A percentile compares a stretch with the other conserved stretches of the same genome.
Conservation (phyloP, 768 basidiomycete species). For the Hypholoma sublateritium region DNA sequence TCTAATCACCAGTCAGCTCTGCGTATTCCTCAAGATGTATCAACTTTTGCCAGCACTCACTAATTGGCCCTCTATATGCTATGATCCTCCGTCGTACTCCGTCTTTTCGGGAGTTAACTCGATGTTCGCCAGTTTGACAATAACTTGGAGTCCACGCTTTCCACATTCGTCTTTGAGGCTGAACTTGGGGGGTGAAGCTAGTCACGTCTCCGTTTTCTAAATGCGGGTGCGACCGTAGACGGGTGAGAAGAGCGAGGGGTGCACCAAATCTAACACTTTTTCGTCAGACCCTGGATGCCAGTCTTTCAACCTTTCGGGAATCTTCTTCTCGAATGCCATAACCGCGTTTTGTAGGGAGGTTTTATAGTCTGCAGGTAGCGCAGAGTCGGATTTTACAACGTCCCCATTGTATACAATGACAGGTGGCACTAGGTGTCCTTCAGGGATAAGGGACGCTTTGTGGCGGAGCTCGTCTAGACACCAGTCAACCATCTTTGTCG, state of each 20-base stretch:
- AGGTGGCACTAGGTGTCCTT: slow-evolving; percentile 10
- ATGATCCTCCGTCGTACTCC: slow-evolving; percentile 24
- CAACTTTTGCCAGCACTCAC: slow-evolving; percentile 3
- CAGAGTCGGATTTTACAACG: slow-evolving; percentile 32
- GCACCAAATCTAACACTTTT: slow-evolving; percentile 44
- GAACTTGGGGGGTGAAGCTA: slow-evolving; percentile 5
- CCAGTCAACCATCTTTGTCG: slow-evolving; percentile 23
- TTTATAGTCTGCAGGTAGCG: slow-evolving; percentile 25
- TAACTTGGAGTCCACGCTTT: slow-evolving; percentile 19
- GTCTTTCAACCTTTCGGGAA: slow-evolving; percentile 35
- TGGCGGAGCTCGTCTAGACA: slow-evolving; percentile 28
- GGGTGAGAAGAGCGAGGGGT: slow-evolving; percentile 43
- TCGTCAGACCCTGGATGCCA: slow-evolving; percentile 47
- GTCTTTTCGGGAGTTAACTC: slow-evolving; percentile 30
- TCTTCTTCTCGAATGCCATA: slow-evolving; percentile 30
- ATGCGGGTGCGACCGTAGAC: slow-evolving; percentile 32
- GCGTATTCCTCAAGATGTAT: background rate
- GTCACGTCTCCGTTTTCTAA: slow-evolving; percentile 16
- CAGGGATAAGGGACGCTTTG: slow-evolving; percentile 14
- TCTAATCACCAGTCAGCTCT: slow-evolving; percentile 14
- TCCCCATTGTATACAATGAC: slow-evolving; percentile 25
- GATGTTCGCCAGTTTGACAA: slow-evolving; percentile 29
- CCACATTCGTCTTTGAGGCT: slow-evolving; percentile 13
- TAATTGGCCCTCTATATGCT: slow-evolving; percentile 32
- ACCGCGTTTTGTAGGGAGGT: slow-evolving; percentile 24